Percentiles rank a stretch among this genome's conserved stretches.
Evolutionary conservation across 179 eudicot genomes (phyloP).

Genomic region (Carnegiea gigantea): DNA sequence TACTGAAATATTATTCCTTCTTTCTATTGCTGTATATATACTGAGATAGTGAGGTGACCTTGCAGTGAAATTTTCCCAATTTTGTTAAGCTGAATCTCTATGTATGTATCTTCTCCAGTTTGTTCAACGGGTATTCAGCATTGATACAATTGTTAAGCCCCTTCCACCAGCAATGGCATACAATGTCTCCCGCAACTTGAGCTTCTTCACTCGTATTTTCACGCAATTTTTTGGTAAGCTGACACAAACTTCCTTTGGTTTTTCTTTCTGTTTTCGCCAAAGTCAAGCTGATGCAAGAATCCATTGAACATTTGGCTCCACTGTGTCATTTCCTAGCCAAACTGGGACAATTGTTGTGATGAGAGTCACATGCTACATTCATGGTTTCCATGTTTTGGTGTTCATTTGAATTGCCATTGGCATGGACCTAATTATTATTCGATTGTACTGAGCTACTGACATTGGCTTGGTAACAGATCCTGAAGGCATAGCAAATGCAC

Average conservation of each 20-base stretch:
- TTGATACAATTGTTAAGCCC: slow-evolving; percentile 93
- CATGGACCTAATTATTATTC: background rate
- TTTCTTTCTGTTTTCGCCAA: background rate
- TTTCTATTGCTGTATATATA: background rate
- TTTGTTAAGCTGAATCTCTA: slow-evolving; percentile 3
- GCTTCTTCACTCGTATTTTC: slow-evolving; percentile 94
- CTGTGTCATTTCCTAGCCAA: background rate
- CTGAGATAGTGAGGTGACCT: background rate
- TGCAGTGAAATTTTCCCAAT: background rate
- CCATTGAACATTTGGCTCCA: background rate
- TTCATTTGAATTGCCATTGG: background rate
- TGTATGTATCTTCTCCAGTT: slow-evolving; percentile 55
- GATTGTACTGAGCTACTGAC: background rate
- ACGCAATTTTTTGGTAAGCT: slow-evolving; percentile 88
- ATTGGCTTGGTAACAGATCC: slow-evolving; percentile 57
- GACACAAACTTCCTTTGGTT: background rate
- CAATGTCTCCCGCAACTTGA: slow-evolving; percentile 78
- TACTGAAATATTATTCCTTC: background rate
- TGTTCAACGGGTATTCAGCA: slow-evolving; percentile 83
- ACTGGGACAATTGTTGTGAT: background rate
- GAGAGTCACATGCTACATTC: background rate
- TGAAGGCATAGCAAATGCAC: slow-evolving; percentile 90
- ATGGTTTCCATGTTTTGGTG: background rate
- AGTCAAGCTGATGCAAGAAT: background rate
- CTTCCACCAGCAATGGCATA: slow-evolving; percentile 90